A percentile compares a stretch with the other conserved stretches of the same genome.
phyloP scores from a whole-genome alignment of 371 early-diverging fungal genomes.

The Mucor sp. region DNA sequence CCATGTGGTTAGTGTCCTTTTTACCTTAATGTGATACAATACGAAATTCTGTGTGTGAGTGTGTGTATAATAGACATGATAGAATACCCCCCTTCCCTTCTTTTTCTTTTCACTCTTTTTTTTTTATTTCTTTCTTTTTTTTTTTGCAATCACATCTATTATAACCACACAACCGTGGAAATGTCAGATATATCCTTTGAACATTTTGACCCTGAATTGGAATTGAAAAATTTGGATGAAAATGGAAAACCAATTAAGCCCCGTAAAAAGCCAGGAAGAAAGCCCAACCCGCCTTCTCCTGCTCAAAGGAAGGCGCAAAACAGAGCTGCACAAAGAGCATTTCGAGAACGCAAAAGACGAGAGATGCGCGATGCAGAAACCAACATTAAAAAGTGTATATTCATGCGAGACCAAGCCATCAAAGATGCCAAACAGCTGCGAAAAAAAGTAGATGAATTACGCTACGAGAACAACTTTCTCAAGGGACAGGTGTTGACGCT shows the following conservation, averaged over 20 bases:
- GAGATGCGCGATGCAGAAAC: slow-evolving; percentile 72
- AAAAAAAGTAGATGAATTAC: slow-evolving; percentile 24
- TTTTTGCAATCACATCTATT: neutral
- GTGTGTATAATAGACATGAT: neutral
- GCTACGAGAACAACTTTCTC: slow-evolving; percentile 37
- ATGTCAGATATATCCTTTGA: slow-evolving; percentile 41
- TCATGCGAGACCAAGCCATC: slow-evolving; percentile 36
- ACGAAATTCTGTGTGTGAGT: neutral
- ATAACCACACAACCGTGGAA: neutral
- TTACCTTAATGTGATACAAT: slow-evolving; percentile 3
- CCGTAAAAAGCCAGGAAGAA: slow-evolving; percentile 46
- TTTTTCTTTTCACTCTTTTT: neutral
- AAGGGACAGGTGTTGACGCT: slow-evolving; percentile 33
- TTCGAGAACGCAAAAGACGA: slow-evolving; percentile 76
- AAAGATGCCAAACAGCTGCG: slow-evolving; percentile 24
- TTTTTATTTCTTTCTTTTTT: neutral
- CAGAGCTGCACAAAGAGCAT: slow-evolving; percentile 76
- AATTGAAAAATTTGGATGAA: slow-evolving; percentile 36
- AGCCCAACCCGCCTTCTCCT: slow-evolving; percentile 52
- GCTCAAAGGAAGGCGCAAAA: slow-evolving; percentile 76
- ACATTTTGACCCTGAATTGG: slow-evolving; percentile 47
- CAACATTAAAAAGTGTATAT: slow-evolving; percentile 33
- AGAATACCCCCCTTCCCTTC: neutral
- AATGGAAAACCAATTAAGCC: slow-evolving; percentile 46
- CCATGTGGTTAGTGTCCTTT: slow-evolving; percentile 12